Evolutionary conservation across 495 filamentous ascomycete species (phyloP), one percentile per base, ranked within the genome.

Genomic region (Barbatosphaeria neglecta): DNA sequence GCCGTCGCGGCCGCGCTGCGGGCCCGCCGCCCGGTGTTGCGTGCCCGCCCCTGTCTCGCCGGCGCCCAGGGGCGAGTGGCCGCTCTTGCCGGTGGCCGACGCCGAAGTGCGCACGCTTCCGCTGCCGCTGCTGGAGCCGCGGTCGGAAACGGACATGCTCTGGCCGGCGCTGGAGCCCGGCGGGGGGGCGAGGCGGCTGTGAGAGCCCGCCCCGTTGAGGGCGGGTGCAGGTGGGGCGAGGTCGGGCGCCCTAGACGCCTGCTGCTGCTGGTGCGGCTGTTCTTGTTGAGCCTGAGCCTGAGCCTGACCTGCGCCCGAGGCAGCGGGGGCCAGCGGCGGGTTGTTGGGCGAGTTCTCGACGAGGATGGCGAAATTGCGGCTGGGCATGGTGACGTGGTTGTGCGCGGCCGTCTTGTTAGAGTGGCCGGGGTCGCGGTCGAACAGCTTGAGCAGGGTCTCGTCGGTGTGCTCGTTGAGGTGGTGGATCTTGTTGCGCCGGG

Each of bases 341-440:
- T 69, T 72, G 49, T 62, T 60, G 20, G 70, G 68, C 7, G 67
- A 69, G 53, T 76, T 76, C 48, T 94, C 87, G 25, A 83, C 84
- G 49, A 97, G 77, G 48, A 82, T 80, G 48, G 89, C 83, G 61
- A 83, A 95, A 66, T 96, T 95, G 44, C 90, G 76, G 37, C 77
- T 81, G 2, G 90, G 90, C 90, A 95, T 95, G 18, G 89, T 95
- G 28, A 83, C 80, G 50, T 83, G 76, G 64, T 95, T 95, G 50
- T 69, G 80, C 1, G 62, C 52, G 1, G 78, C 75, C 16, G 80
- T 83, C 65, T 87, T 92, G 43, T 67, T 73, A 10, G 66, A 66
- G 20, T 70, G 68, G 19, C 87, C 88, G 0, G 89, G 89, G 55
- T 92, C 84, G 53, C 78, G 78, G 60, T 95, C 78, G 57, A 95